Conservation (phyloP, 2,329 filamentous ascomycete genomes). For the Cordyceps pruinosa region DNA sequence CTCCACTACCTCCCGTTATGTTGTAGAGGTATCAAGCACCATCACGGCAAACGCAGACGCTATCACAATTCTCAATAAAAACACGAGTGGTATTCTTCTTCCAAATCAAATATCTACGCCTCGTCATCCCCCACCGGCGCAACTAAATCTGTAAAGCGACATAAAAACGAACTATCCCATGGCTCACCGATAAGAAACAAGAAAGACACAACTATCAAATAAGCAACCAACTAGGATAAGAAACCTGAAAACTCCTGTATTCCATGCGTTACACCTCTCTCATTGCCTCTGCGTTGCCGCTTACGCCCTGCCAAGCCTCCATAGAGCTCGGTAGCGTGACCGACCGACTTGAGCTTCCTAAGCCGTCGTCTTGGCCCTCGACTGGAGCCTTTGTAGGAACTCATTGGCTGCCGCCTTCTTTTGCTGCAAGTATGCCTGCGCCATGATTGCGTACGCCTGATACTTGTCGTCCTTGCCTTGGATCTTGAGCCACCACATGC, state of each 20-base stretch:
- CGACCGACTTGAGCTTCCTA: background rate
- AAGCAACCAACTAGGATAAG: constrained; percentile 1
- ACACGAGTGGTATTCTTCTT: constrained; percentile 9
- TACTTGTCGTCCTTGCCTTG: constrained; percentile 43
- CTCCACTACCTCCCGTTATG: background rate
- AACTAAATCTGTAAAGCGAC: background rate
- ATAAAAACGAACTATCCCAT: background rate
- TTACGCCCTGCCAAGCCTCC: background rate
- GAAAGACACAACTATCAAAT: background rate
- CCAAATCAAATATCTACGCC: constrained; percentile 2
- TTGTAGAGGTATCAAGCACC: background rate
- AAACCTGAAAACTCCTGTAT: constrained; percentile 4
- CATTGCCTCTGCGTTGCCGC: background rate
- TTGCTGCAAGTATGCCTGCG: constrained; percentile 34
- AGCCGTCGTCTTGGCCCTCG: background rate
- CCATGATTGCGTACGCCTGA: constrained; percentile 40
- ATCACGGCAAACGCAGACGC: background rate
- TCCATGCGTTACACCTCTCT: background rate
- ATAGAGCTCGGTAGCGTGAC: background rate
- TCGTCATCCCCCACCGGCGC: background rate
- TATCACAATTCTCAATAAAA: background rate
- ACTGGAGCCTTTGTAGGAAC: constrained; percentile 17
- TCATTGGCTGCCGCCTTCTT: constrained; percentile 28
- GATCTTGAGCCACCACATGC: constrained; percentile 49
- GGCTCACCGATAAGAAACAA: background rate